Percentiles rank a stretch among this genome's conserved stretches.
Evolutionary conservation across 257 asterid species (phyloP).

Genomic region (Osmanthus fragrans): DNA sequence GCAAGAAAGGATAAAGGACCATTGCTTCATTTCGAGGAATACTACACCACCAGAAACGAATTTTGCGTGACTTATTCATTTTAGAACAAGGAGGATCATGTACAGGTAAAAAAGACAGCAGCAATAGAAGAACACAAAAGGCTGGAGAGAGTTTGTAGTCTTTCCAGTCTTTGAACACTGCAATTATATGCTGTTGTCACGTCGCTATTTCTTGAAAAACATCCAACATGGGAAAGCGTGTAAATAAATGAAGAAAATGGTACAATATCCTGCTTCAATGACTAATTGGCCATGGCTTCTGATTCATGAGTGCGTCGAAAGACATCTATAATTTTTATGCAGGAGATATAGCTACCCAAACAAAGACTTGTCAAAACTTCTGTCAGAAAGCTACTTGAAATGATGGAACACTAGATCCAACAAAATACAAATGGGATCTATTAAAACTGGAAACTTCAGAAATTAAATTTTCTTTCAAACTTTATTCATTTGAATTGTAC

Average conservation of each 20-base stretch:
- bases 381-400: constrained; percentile 6
- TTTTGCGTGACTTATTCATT: neutral
- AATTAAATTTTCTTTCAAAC: neutral
- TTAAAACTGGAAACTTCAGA: neutral
- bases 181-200: neutral
- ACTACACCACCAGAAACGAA: neutral
- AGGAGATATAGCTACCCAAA: neutral
- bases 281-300: constrained; percentile 4
- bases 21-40: neutral
- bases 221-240: constrained; percentile 3
- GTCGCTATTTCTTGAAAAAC: constrained; percentile 1
- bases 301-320: neutral
- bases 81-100: neutral
- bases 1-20: neutral
- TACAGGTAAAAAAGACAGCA: neutral
- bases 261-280: constrained; percentile 1
- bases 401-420: neutral
- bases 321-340: neutral
- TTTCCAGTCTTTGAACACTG: neutral
- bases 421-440: neutral
- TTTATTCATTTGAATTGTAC: no score
- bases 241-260: neutral
- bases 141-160: constrained; percentile 4
- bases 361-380: constrained; percentile 7
- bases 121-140: neutral